These are phyloP conservation scores for Bryoglossum gracile DNA, from an alignment of 495 filamentous ascomycete species.

Conservation along the genomic window DNA sequence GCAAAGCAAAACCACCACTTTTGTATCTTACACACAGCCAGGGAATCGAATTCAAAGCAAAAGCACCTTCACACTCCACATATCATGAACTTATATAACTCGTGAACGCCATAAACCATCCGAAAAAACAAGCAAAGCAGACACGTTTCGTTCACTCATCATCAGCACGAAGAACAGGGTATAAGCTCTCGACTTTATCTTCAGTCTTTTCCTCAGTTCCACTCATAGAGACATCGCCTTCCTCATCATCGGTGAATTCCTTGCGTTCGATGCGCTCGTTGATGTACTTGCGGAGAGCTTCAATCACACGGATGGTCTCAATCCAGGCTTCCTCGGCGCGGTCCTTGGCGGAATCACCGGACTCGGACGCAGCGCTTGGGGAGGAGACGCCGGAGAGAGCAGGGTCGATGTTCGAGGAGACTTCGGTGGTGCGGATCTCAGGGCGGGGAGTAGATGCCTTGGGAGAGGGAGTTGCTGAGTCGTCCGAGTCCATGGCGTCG, in stretches of 20 bases:
- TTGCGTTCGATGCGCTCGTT: constrained; percentile 53
- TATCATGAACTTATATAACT: not conserved
- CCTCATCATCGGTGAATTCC: constrained; percentile 47
- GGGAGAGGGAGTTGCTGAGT: constrained; percentile 36
- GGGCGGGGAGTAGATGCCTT: constrained; percentile 26
- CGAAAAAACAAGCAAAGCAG: no score
- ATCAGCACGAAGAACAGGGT: constrained; percentile 38
- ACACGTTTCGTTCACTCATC: constrained; percentile 22
- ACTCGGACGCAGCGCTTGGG: constrained; percentile 17
- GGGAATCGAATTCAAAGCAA: no score
- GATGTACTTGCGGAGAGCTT: constrained; percentile 63
- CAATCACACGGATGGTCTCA: constrained; percentile 73
- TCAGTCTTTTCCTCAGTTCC: constrained; percentile 3
- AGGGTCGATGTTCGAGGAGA: constrained; percentile 48
- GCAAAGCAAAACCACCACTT: no score
- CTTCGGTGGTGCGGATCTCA: constrained; percentile 34
- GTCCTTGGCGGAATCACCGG: constrained; percentile 37
- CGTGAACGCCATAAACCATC: constrained; percentile 3
- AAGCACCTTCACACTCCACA: not conserved
- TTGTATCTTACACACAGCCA: no score
- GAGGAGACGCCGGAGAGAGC: constrained; percentile 34
- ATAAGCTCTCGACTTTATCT: constrained; percentile 28
- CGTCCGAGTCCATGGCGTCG: constrained; percentile 49
- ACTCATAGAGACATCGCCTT: constrained; percentile 25
- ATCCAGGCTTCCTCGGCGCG: constrained; percentile 67